phyloP scores from a whole-genome alignment of 768 basidiomycete species.

The Lactarius sp. region DNA sequence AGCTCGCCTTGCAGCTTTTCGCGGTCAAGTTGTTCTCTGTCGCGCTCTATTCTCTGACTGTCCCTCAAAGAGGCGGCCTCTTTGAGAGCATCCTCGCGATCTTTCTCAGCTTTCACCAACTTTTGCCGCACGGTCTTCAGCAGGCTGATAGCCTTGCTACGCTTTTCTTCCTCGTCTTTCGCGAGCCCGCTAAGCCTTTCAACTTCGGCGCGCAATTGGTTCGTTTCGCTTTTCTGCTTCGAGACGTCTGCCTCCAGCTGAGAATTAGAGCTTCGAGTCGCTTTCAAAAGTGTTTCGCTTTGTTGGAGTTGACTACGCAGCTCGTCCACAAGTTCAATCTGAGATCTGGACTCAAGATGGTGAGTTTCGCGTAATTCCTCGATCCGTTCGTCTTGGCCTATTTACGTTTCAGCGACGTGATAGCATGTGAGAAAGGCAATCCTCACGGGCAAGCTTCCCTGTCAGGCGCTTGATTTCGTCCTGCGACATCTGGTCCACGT shows the following conservation, averaged over 20 bases:
- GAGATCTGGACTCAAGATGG: slow-evolving; percentile 72
- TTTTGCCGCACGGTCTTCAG: slow-evolving; percentile 96
- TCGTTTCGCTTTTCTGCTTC: slow-evolving; percentile 51
- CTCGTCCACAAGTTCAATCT: slow-evolving; percentile 65
- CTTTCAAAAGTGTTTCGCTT: slow-evolving; percentile 63
- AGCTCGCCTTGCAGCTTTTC: slow-evolving; percentile 58
- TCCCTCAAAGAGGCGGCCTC: slow-evolving; percentile 53
- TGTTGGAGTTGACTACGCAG: slow-evolving; percentile 65
- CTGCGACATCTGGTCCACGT: slow-evolving; percentile 49
- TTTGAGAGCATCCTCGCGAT: slow-evolving; percentile 71
- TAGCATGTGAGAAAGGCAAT: background rate
- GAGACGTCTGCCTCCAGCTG: slow-evolving; percentile 46
- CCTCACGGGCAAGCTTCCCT: slow-evolving; percentile 66
- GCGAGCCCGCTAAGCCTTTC: slow-evolving; percentile 53
- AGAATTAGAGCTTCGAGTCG: slow-evolving; percentile 45
- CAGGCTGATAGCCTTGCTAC: slow-evolving; percentile 86
- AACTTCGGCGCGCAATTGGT: slow-evolving; percentile 58
- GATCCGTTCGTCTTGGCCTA: slow-evolving; percentile 80
- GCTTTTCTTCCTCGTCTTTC: slow-evolving; percentile 97
- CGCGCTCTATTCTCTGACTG: slow-evolving; percentile 45
- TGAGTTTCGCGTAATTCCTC: slow-evolving; percentile 86
- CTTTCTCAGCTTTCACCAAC: slow-evolving; percentile 94
- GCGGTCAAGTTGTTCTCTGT: slow-evolving; percentile 43
- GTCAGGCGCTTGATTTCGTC: slow-evolving; percentile 77
- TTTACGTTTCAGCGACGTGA: slow-evolving; percentile 13